phyloP scores from a whole-genome alignment of 176 grass and related monocot species.

The Ensete ventricosum region DNA sequence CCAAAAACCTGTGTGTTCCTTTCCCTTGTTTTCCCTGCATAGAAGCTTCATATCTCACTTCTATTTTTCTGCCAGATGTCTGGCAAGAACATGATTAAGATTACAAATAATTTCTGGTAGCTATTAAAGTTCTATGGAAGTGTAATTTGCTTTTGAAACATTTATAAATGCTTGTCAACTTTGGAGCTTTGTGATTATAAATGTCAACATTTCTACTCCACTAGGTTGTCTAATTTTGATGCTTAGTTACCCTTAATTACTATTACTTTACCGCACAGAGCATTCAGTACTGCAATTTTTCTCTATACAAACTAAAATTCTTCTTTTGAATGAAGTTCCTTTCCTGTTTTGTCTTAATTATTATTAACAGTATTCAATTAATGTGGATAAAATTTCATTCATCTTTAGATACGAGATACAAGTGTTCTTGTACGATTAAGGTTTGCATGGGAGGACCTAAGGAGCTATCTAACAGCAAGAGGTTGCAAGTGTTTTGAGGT shows the following conservation, averaged over 20 bases:
- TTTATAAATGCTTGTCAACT: no score
- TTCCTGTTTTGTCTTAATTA: background rate
- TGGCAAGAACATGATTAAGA: background rate
- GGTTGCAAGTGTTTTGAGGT: constrained; percentile 97
- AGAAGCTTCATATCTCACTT: background rate
- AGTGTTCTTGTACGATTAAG: constrained; percentile 88
- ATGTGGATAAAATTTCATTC: background rate
- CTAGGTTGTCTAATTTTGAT: no score
- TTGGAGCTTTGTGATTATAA: no score
- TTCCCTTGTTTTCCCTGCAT: background rate
- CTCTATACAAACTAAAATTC: no score
- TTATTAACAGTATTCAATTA: background rate
- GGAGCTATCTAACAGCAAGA: constrained; percentile 87
- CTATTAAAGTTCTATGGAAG: background rate
- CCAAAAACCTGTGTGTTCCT: no score
- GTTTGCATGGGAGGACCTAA: constrained; percentile 88
- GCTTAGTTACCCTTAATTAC: background rate
- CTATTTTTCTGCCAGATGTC: background rate
- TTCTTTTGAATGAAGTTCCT: background rate
- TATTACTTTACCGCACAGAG: background rate
- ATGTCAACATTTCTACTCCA: no score
- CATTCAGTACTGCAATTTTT: background rate
- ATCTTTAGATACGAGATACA: constrained; percentile 83
- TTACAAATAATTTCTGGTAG: background rate
- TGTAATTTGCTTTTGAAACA: background rate